phyloP scores from a whole-genome alignment of 2,329 filamentous ascomycete genomes.

The Fusarium fracticaudum region DNA sequence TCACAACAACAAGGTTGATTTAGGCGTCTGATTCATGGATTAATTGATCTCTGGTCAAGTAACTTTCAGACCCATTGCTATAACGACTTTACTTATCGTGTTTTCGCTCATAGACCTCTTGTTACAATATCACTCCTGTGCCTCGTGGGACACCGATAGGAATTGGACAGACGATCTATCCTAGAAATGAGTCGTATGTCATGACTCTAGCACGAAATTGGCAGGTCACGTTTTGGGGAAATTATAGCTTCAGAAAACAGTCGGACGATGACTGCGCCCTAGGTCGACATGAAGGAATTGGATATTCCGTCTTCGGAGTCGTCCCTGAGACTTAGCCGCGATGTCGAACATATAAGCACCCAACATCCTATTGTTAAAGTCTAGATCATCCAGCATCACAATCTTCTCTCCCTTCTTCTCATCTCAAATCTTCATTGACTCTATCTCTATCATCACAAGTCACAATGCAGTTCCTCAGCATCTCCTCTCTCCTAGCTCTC shows the following conservation, averaged over 20 bases:
- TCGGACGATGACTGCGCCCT: rapidly evolving
- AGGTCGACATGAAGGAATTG: rapidly evolving
- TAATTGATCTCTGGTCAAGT: no score
- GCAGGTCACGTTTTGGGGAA: no score
- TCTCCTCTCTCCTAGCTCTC: not conserved
- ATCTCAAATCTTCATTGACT: no score
- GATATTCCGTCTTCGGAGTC: not conserved
- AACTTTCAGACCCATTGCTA: no score
- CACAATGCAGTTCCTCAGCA: not conserved
- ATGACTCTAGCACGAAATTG: not conserved
- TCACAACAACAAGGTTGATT: no score
- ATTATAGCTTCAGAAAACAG: not conserved
- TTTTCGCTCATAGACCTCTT: no score
- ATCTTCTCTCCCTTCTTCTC: no score
- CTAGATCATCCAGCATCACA: rapidly evolving
- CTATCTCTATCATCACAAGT: no score
- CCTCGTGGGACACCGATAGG: no score
- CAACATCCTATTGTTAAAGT: rapidly evolving
- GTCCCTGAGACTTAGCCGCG: rapidly evolving
- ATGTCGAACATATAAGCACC: not conserved
- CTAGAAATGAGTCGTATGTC: not conserved
- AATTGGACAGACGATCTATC: not conserved
- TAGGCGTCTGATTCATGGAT: no score
- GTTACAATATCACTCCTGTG: no score
- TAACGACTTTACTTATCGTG: no score